A percentile compares a stretch with the other conserved stretches of the same genome.
phyloP scores from a whole-genome alignment of 2,329 filamentous ascomycete genomes.

The Rhytidhysteron rufulum region DNA sequence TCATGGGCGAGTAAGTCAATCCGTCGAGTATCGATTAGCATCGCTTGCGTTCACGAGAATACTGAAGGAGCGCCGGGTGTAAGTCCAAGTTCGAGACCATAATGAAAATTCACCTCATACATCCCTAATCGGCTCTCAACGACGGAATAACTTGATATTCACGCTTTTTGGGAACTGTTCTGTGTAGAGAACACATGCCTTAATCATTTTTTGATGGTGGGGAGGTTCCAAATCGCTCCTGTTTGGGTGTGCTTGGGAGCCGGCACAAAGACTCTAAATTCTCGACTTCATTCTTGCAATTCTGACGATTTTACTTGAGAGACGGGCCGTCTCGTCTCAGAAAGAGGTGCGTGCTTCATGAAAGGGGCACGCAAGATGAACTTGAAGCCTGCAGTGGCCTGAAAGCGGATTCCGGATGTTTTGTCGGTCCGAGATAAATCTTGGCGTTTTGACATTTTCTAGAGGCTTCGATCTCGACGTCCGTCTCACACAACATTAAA shows the following conservation, averaged over 20 bases:
- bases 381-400: neutral
- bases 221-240: neutral
- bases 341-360: neutral
- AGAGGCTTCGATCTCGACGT: neutral
- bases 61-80: no score
- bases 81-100: neutral
- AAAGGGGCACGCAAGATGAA: neutral
- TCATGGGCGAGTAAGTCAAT: no score
- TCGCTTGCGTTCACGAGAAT: no score
- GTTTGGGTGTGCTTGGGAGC: neutral
- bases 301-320: no score
- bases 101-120: neutral
- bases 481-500: neutral
- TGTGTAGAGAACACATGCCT: neutral
- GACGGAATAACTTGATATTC: neutral
- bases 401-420: neutral
- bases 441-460: neutral
- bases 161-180: neutral
- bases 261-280: neutral
- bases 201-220: neutral
- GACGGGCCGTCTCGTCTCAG: neutral
- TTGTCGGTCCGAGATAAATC: neutral
- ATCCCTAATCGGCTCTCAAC: neutral
- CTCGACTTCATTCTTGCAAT: neutral
- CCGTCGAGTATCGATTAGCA: no score